Evolutionary conservation across 78 protist genomes (phyloP), one percentile per base, ranked within the genome.

Genomic region (Speleostelium caveatum): DNA sequence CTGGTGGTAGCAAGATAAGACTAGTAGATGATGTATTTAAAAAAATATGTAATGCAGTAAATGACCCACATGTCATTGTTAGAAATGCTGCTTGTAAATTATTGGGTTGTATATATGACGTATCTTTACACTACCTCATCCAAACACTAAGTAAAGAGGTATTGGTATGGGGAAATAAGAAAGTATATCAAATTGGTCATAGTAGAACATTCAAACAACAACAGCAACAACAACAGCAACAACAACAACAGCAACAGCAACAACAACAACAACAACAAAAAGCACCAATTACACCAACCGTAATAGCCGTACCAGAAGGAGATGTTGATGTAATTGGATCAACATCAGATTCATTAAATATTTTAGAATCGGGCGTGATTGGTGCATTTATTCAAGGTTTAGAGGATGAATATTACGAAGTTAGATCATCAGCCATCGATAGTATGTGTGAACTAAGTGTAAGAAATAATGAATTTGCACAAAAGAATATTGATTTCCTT

Each of bases 341-440:
- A n/a, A 41, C 66, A 3, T 60, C 86, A 32, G 94, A 88, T 21
- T 76, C 86, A 51, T 41, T 78, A 39, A 78, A 63, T 63, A 32
- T 78, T 22, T 41, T 88, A 28, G 94, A 88, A 28, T 38, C 76
- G n/a, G 94, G 94, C 61, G 94, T 80, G 14, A 88, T 75, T 24
- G 94, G 94, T 67, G 94, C 87, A n/a, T 88, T 88, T 38, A 88
- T 88, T 33, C 94, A 88, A 66, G 86, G 94, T 32, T 38, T 88
- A 10, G 94, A 88, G 10, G 94, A 88, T 12, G 94, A 88, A 30
- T 88, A 73, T 62, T 75, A 78, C 36, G 94, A 88, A 45, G 94
- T 88, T 28, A 55, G 94, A 68, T 78, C 86, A 35, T 76, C 94
- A 3, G 94, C 94, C 3, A 73, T 88, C 1, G 94, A 88, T 67